Conservation (phyloP, 2,329 filamentous ascomycete genomes). For the Sporothrix brunneoviolacea region DNA sequence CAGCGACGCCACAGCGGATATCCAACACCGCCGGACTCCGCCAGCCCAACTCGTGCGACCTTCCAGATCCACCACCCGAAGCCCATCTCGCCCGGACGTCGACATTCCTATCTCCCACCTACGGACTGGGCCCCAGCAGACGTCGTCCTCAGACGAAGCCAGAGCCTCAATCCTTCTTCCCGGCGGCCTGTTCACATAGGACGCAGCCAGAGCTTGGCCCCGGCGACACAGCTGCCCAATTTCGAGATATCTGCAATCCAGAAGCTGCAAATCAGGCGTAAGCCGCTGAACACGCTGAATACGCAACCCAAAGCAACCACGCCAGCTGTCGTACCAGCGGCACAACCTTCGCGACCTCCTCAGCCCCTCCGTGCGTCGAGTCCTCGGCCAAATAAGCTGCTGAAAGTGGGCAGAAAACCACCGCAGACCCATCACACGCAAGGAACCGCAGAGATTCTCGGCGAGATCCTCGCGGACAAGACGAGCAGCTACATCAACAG, state of each 20-base stretch:
- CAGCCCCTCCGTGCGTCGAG: neutral
- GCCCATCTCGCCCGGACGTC: constrained; percentile 29
- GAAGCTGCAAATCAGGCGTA: neutral
- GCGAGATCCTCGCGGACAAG: constrained; percentile 11
- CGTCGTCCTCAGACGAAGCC: constrained; percentile 17
- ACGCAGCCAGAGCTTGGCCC: constrained; percentile 8
- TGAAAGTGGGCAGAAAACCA: constrained; percentile 14
- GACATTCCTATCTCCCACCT: constrained; percentile 25
- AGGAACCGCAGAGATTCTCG: constrained; percentile 19
- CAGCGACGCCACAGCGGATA: constrained; percentile 16
- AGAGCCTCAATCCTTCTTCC: constrained; percentile 7
- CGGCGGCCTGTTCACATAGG: neutral
- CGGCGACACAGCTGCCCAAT: neutral
- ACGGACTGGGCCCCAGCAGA: constrained; percentile 14
- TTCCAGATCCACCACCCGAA: constrained; percentile 41
- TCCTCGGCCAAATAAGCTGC: neutral
- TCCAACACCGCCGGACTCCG: constrained; percentile 48
- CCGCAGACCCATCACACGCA: constrained; percentile 24
- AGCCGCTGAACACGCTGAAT: neutral
- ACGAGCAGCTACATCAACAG: constrained; percentile 5
- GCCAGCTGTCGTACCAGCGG: neutral
- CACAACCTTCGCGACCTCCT: neutral
- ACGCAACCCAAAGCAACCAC: neutral
- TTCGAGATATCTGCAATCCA: constrained; percentile 8
- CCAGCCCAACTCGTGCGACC: constrained; percentile 41